Base-by-base conservation (phyloP, 371 early-diverging fungal species). In the Haplosporangium sp. region DNA sequence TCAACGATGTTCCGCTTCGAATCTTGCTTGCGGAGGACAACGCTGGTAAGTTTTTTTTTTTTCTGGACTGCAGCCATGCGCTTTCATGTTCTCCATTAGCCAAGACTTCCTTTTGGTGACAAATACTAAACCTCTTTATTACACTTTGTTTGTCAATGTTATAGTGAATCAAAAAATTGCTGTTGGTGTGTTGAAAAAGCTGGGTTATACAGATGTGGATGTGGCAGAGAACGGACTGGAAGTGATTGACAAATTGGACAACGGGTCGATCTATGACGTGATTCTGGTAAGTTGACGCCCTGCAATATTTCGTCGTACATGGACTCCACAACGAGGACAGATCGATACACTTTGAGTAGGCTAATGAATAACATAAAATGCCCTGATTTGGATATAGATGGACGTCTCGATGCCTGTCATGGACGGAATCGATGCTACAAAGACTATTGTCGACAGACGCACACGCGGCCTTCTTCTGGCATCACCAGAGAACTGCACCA, bases 101-200 rank as follows among this genome's bases (percentile, higher is more conserved):
- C 29, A 29, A 29, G 29, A 29, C 1, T 29, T 29, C 29, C 29
- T 2, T 29, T 29, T 29, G 29, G 29, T 29, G 29, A 29, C 29
- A 4, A 29, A 2, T 29, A 29, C 29, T 29, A 29, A 29, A 1
- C 4, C 29, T 29, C 4, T 29, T 29, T 29, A 29, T 29, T 29
- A 29, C 29, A 29, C 29, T 29, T 29, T 29, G 29, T 29, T 29
- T 29, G 29, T 29, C 29, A 29, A 29, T 29, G 29, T 29, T 29
- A 50, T 51, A 82, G 86, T 88, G 47, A 89, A 89, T 60, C 89
- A 89, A 74, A 87, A 85, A 58, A 85, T 89, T 59, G 87, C 87
- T 16, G 81, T 86, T 11, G 86, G 87, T 20, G 86, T 87, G 38
- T 73, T 88, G 23, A 86, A 85, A 62, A 68, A 87, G 42, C 62